These are phyloP conservation scores for Ailanthus altissimus DNA, from an alignment of 345 rosid species.

Conservation along the genomic window DNA sequence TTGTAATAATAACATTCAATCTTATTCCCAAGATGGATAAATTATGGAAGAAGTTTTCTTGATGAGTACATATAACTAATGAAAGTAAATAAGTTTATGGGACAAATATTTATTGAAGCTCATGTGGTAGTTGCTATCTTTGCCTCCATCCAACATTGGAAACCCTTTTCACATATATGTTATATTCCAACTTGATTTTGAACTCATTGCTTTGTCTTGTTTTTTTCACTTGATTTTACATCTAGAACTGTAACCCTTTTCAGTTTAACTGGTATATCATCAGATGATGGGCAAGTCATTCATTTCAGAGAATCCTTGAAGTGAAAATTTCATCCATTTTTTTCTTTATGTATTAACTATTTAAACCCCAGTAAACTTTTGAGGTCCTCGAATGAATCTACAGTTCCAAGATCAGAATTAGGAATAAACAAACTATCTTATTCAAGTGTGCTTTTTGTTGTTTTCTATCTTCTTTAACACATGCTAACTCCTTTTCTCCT, in stretches of 20 bases:
- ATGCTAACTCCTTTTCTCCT: conserved; percentile 2
- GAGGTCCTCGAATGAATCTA: not conserved
- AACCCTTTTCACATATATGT: not conserved
- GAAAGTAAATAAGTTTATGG: too few relatives aligned
- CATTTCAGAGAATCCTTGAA: not conserved
- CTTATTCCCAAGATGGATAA: not conserved
- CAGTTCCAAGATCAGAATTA: not conserved
- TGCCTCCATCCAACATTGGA: not conserved
- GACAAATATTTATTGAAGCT: too few relatives aligned
- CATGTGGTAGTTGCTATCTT: not conserved
- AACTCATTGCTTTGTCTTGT: not conserved
- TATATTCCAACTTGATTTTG: not conserved
- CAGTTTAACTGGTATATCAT: not conserved
- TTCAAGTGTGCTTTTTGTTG: conserved; percentile 9
- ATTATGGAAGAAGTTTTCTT: too few relatives aligned
- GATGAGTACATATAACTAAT: too few relatives aligned
- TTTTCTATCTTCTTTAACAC: conserved; percentile 8
- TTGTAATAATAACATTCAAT: not conserved
- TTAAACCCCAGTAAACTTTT: not conserved
- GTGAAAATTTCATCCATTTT: not conserved
- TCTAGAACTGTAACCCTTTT: not conserved
- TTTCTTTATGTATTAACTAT: not conserved
- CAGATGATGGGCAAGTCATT: not conserved
- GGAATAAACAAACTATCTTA: not conserved
- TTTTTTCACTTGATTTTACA: not conserved